Evolutionary conservation across 305 asterid species (phyloP), one percentile per base, ranked within the genome.

Genomic region (Solanum hybrid): DNA sequence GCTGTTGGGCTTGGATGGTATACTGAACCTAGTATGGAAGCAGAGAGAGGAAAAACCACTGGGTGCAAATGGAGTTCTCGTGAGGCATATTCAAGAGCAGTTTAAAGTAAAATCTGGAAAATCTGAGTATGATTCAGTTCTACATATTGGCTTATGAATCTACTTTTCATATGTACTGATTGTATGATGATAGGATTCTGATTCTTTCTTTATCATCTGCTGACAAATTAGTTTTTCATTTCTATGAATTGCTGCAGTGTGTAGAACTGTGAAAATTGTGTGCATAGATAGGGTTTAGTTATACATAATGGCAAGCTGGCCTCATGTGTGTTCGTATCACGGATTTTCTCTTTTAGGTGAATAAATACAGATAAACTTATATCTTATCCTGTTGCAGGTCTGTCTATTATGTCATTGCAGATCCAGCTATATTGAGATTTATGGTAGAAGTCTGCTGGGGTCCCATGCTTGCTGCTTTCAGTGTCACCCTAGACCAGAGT

Each of bases 361-460:
- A 39, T 22, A 36, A 86, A 27, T 29, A 27, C 33, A 31, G 76
- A 41, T 80, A 61, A 86, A 17, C 29, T 87, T 38, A 89, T 89
- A 31, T 31, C 77, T 91, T 91, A 73, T 82, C 89, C 87, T 68
- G 14, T 91, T 94, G 92, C 97, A 97, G 99, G 95, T 94, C 93
- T 89, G 90, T 94, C 87, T 97, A 93, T 91, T 95, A 97, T 90
- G 94, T 96, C 90, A 96, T 97, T 90, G 92, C 98, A 87, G 98
- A 98, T 93, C 97, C 98, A 88, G 93, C 97, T 87, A 95, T 98
- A 92, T 90, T 98, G 94, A 94, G 98, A 93, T 98, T 98, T 94
- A 98, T 98, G 98, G 95, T 95, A 92, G 99, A 98, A 94, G 99
- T 97, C 90, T 97, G 98, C 93, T 98, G 99, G 99, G 99, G 98